These are phyloP conservation scores for Exidia glandulosa DNA, from an alignment of 768 basidiomycete species.

Conservation along the genomic window DNA sequence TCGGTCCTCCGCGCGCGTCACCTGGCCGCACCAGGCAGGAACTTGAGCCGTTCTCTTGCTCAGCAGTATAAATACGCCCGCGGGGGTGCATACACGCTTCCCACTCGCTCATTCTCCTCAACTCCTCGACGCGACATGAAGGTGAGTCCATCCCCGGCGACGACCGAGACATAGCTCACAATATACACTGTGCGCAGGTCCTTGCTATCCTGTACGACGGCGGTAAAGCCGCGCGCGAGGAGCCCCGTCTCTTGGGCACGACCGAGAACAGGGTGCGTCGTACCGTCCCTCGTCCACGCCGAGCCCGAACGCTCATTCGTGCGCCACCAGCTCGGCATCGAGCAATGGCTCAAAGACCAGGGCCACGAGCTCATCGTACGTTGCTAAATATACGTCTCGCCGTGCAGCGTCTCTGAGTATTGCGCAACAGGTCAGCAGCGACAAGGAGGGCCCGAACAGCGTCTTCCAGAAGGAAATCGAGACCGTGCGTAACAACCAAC, in stretches of 20 bases:
- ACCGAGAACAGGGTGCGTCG: constrained; percentile 59
- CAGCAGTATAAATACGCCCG: too few species aligned
- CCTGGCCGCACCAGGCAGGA: neutral
- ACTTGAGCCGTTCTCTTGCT: neutral
- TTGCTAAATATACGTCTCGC: neutral
- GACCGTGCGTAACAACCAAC: constrained; percentile 40
- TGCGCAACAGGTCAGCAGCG: constrained; percentile 61
- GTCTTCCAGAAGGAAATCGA: constrained; percentile 75
- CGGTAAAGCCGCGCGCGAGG: constrained; percentile 49
- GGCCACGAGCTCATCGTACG: constrained; percentile 70
- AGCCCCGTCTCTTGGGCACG: constrained; percentile 70
- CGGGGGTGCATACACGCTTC: neutral
- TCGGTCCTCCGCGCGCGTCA: neutral
- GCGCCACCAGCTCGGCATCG: constrained; percentile 52
- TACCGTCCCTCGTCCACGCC: neutral
- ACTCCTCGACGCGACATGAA: neutral
- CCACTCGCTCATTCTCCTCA: neutral
- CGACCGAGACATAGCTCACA: neutral
- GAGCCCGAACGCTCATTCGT: neutral
- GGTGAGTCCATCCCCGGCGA: neutral
- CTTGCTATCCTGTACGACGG: constrained; percentile 69
- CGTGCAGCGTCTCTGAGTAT: too few species aligned
- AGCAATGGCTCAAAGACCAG: constrained; percentile 51
- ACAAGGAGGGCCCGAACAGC: constrained; percentile 74
- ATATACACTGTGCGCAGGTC: constrained; percentile 32